Conservation (phyloP, 2,329 filamentous ascomycete genomes). For the Xylariaceae sp. region DNA sequence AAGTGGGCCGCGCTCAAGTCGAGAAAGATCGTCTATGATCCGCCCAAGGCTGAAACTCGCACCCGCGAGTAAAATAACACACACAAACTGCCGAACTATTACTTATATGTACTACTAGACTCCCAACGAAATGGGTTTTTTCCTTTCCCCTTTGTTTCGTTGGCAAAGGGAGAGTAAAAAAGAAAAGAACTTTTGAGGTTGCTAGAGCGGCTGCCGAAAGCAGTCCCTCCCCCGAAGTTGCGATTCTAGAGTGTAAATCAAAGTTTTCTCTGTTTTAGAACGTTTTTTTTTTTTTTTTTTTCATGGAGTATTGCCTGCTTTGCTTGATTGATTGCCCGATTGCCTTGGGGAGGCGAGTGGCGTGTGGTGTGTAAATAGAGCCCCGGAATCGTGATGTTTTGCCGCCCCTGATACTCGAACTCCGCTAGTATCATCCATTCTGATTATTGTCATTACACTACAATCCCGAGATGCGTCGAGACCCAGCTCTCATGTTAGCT, state of each 20-base stretch:
- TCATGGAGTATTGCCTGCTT: constrained; percentile 17
- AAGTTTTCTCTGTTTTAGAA: constrained; percentile 31
- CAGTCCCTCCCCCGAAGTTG: constrained; percentile 24
- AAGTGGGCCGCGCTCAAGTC: constrained; percentile 98
- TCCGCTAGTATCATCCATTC: background rate
- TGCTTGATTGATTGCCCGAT: background rate
- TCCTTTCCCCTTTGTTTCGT: constrained; percentile 27
- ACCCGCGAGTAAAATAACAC: constrained; percentile 41
- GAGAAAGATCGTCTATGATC: constrained; percentile 85
- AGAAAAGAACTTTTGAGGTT: constrained; percentile 24
- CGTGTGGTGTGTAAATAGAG: constrained; percentile 14
- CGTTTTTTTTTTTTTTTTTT: constrained; percentile 1
- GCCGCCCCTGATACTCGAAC: background rate
- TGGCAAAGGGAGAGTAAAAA: constrained; percentile 25
- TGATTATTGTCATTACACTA: background rate
- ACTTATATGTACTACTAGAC: constrained; percentile 28
- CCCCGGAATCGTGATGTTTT: constrained; percentile 11
- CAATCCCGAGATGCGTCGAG: background rate
- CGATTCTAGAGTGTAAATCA: constrained; percentile 40
- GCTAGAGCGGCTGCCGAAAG: constrained; percentile 21
- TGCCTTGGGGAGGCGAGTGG: constrained; percentile 8
- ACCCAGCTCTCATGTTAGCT: background rate
- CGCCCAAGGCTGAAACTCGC: constrained; percentile 53
- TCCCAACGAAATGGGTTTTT: constrained; percentile 14
- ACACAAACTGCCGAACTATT: constrained; percentile 20